phyloP scores from a whole-genome alignment of 2,329 filamentous ascomycete species.

The Pseudogymnoascus sp. region DNA sequence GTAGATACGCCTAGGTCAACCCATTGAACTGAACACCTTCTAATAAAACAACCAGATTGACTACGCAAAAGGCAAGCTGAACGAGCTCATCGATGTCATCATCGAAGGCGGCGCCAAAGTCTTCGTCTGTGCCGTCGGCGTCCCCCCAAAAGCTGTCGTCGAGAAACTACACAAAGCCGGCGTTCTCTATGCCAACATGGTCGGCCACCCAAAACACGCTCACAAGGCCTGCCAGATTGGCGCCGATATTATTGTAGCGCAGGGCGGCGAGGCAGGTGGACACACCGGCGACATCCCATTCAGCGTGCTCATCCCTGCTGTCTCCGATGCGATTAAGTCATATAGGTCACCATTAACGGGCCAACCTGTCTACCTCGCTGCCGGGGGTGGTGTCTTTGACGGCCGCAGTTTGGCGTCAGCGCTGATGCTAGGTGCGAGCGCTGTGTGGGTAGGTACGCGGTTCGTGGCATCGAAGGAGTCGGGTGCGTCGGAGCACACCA shows the following conservation, averaged over 20 bases:
- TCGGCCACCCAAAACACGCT: slow-evolving; percentile 98
- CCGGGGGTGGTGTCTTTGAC: slow-evolving; percentile 92
- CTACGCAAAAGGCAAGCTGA: slow-evolving; percentile 98
- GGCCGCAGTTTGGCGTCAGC: slow-evolving; percentile 83
- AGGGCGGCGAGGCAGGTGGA: slow-evolving; percentile 94
- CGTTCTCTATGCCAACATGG: slow-evolving; percentile 99
- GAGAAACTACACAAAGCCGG: slow-evolving; percentile 82
- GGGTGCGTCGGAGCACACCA: slow-evolving; percentile 84
- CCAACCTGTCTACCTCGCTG: slow-evolving; percentile 79
- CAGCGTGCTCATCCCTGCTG: slow-evolving; percentile 82
- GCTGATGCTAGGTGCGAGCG: slow-evolving; percentile 84
- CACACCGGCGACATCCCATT: slow-evolving; percentile 94
- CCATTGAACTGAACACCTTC: slow-evolving; percentile 19
- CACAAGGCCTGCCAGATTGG: slow-evolving; percentile 89
- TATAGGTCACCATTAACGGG: slow-evolving; percentile 82
- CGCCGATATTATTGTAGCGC: slow-evolving; percentile 94
- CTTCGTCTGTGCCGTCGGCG: slow-evolving; percentile 94
- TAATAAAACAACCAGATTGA: slow-evolving; percentile 62
- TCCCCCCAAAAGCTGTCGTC: slow-evolving; percentile 81
- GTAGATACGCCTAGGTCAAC: background rate
- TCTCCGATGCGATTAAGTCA: slow-evolving; percentile 71
- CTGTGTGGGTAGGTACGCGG: slow-evolving; percentile 93
- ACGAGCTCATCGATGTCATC: slow-evolving; percentile 82
- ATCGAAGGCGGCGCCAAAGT: slow-evolving; percentile 86
- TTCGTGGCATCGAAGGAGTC: slow-evolving; percentile 94